Conservation (phyloP, 1,139 yeast species). For the Ogataea hybrid region DNA sequence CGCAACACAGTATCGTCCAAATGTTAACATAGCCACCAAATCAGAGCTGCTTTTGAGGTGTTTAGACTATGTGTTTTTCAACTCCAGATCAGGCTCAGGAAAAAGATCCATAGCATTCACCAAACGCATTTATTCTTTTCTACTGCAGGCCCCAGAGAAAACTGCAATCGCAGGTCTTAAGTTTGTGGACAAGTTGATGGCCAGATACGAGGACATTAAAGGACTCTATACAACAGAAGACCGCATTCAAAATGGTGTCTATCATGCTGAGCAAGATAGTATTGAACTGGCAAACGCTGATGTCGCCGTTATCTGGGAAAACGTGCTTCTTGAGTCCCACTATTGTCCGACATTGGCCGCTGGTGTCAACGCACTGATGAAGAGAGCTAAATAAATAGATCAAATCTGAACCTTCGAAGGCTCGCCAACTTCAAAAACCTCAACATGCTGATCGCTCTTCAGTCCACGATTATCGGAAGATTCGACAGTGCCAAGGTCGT, state of each 20-base stretch:
- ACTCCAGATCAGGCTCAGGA: slow-evolving; percentile 68
- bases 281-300: slow-evolving; percentile 80
- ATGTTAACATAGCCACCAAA: slow-evolving; percentile 85
- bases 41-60: slow-evolving; percentile 79
- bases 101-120: slow-evolving; percentile 80
- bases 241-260: slow-evolving; percentile 73
- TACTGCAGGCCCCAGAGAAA: slow-evolving; percentile 83
- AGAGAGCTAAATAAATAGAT: slow-evolving; percentile 32
- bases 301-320: slow-evolving; percentile 91
- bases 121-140: slow-evolving; percentile 66
- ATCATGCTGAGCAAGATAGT: slow-evolving; percentile 62
- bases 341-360: slow-evolving; percentile 74
- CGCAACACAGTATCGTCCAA: slow-evolving; percentile 45
- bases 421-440: slow-evolving; percentile 10
- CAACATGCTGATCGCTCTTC: slow-evolving; percentile 6
- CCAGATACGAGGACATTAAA: slow-evolving; percentile 64
- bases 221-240: slow-evolving; percentile 88
- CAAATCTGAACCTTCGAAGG: slow-evolving; percentile 1
- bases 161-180: slow-evolving; percentile 75
- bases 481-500: slow-evolving; percentile 1
- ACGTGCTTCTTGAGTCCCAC: slow-evolving; percentile 72
- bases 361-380: slow-evolving; percentile 44
- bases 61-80: slow-evolving; percentile 78
- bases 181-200: slow-evolving; percentile 72
- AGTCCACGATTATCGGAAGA: neutral